Percentiles rank a stretch among this genome's conserved stretches.
Evolutionary conservation across 1,139 yeast species (phyloP).

Genomic region (Hanseniaspora gamundiae): DNA sequence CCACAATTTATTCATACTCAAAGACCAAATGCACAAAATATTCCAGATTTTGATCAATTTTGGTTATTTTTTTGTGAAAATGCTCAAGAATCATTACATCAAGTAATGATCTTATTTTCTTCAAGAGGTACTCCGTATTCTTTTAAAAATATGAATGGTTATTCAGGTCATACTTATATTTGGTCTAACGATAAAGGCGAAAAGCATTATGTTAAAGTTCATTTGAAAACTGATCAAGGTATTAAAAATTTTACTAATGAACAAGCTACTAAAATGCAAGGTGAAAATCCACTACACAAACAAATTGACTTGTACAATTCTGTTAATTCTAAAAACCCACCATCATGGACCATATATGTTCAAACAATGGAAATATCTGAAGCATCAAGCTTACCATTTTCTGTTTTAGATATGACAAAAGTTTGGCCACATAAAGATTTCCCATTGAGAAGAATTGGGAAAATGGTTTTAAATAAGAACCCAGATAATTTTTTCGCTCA

Average conservation of each 20-base stretch:
- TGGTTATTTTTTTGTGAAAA: constrained; percentile 52
- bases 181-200: constrained; percentile 57
- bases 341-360: constrained; percentile 53
- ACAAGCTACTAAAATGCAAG: constrained; percentile 46
- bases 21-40: constrained; percentile 67
- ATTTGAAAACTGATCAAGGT: constrained; percentile 49
- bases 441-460: constrained; percentile 34
- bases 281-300: constrained; percentile 53
- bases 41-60: constrained; percentile 64
- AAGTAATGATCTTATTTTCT: constrained; percentile 47
- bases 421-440: constrained; percentile 34
- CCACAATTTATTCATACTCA: constrained; percentile 51
- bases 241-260: constrained; percentile 41
- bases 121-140: constrained; percentile 61
- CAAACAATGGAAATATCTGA: constrained; percentile 60
- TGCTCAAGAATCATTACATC: constrained; percentile 56
- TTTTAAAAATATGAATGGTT: constrained; percentile 58
- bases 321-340: constrained; percentile 46
- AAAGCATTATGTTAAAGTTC: constrained; percentile 56
- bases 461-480: constrained; percentile 30
- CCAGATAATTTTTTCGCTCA: constrained; percentile 35
- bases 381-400: constrained; percentile 47
- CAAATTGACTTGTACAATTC: constrained; percentile 52
- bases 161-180: constrained; percentile 62
- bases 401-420: constrained; percentile 58